A percentile compares a stretch with the other conserved stretches of the same genome.
These are phyloP conservation scores for Coemansia sp. DNA, from an alignment of 192 early-diverging fungal species.

Conservation along the genomic window DNA sequence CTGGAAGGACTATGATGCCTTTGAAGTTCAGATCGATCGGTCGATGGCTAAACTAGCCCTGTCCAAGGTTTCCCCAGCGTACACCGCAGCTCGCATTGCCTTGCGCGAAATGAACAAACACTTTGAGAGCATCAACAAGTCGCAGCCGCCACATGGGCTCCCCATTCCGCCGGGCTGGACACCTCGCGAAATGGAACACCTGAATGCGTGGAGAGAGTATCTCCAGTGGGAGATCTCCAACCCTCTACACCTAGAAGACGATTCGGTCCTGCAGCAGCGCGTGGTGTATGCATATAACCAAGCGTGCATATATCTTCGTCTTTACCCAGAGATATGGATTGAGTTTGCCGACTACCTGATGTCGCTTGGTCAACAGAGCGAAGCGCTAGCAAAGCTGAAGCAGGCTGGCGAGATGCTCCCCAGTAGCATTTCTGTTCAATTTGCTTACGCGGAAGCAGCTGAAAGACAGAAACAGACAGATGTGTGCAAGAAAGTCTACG, in stretches of 20 bases:
- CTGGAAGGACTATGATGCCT: conserved; percentile 95
- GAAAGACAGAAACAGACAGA: conserved; percentile 62
- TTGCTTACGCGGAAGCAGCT: conserved; percentile 70
- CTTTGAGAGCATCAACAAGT: conserved; percentile 72
- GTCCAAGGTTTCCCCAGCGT: conserved; percentile 78
- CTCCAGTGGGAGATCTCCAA: conserved; percentile 90
- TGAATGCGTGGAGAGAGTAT: conserved; percentile 81
- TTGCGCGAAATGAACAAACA: conserved; percentile 76
- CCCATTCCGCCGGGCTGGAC: conserved; percentile 82
- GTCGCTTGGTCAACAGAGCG: conserved; percentile 18
- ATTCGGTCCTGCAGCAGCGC: conserved; percentile 58
- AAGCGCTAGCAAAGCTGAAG: conserved; percentile 37
- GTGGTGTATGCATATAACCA: conserved; percentile 86
- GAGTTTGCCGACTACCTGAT: conserved; percentile 45
- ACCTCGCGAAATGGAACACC: conserved; percentile 59
- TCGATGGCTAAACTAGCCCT: conserved; percentile 82
- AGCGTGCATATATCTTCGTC: conserved; percentile 76
- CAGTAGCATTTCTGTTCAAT: conserved; percentile 65
- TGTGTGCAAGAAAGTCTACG: conserved; percentile 59
- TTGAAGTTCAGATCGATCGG: conserved; percentile 83
- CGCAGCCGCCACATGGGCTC: conserved; percentile 55
- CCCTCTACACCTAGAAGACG: conserved; percentile 70
- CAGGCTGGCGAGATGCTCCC: conserved; percentile 28
- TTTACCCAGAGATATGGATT: conserved; percentile 87
- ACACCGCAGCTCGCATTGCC: conserved; percentile 92